Base-by-base conservation (phyloP, 1,139 yeast genomes). In the Blastobotrys illinoisensis region DNA sequence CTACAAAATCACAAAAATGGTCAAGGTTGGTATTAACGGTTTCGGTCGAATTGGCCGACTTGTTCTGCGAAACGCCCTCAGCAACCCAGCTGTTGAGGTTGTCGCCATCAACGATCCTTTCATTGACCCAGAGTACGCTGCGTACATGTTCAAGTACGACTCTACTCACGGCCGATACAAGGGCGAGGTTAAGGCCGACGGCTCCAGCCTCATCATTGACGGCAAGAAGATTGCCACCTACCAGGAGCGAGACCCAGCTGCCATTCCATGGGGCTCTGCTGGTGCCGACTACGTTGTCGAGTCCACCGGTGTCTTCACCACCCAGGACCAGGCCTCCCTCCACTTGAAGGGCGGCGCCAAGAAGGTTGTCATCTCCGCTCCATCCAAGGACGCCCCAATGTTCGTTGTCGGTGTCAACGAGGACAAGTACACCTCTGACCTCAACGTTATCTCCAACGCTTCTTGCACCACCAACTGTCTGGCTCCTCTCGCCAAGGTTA, bases 391-490 rank as follows among this genome's bases (percentile, higher is more conserved):
- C 68, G 95, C 95, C 67, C 95, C 95, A 73, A 86, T 86, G 93
- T 87, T 84, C 71, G 95, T 86, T 67, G 80, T 81, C 64, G 95
- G 95, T 78, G 95, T 86, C 72, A 86, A 86, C 75, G 82, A 79
- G 65, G 85, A 83, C 64, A 77, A 81, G 69, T 86, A 86, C 82
- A 81, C 83, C 67, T 71, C 85, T 61, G 88, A 84, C 75, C 75
- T 82, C 74, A 76, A 77, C 71, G 86, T 86, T 67, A 79, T 86
- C 66, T 86, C 95, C 67, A 86, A 86, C 75, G 95, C 95, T 67
- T 86, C 95, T 58, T 87, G 95, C 82, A 86, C 95, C 77, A 86
- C 95, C 73, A 86, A 86, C 84, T 85, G 95, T 80, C 79, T 86
- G 73, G 95, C 95, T 69, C 95, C 95, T 71, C 81, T 86, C 70